These are phyloP conservation scores for Ceratocystis diversiconidia DNA, from an alignment of 2,329 filamentous ascomycete species.

Conservation along the genomic window DNA sequence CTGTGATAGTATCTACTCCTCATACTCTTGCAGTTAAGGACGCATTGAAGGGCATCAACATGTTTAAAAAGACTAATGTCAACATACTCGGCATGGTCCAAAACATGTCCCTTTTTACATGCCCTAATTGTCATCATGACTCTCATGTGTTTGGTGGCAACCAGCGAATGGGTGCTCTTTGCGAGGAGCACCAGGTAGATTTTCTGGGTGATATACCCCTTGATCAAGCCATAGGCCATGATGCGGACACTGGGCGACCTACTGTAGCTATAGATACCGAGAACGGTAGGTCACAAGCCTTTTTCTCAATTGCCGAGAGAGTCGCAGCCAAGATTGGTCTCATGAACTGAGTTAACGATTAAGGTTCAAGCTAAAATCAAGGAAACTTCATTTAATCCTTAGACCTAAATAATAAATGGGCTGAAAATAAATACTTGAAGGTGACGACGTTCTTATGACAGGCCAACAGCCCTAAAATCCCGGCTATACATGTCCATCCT, in stretches of 20 bases:
- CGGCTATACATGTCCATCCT: too few species aligned
- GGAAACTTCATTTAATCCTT: not conserved
- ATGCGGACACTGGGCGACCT: constrained; percentile 75
- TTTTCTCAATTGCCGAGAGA: constrained; percentile 52
- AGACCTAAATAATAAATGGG: not conserved
- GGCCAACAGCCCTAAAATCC: too few species aligned
- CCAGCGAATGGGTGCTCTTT: constrained; percentile 52
- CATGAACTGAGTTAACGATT: constrained; percentile 5
- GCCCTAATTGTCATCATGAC: constrained; percentile 60
- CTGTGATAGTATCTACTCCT: constrained; percentile 81
- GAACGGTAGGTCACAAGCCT: constrained; percentile 57
- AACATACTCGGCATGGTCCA: constrained; percentile 76
- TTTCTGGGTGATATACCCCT: constrained; percentile 81
- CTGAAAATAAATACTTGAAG: too few species aligned
- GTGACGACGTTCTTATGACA: too few species aligned
- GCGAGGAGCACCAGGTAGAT: constrained; percentile 56
- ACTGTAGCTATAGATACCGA: constrained; percentile 78
- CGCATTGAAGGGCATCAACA: constrained; percentile 77
- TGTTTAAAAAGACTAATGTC: constrained; percentile 77
- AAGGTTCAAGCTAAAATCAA: not conserved
- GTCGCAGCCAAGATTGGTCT: constrained; percentile 34
- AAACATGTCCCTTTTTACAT: constrained; percentile 79
- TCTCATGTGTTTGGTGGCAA: constrained; percentile 61
- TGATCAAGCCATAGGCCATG: constrained; percentile 71
- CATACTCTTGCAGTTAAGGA: constrained; percentile 88